These are phyloP conservation scores for Hypoxylon fuscum DNA, from an alignment of 495 filamentous ascomycete genomes.

Conservation along the genomic window DNA sequence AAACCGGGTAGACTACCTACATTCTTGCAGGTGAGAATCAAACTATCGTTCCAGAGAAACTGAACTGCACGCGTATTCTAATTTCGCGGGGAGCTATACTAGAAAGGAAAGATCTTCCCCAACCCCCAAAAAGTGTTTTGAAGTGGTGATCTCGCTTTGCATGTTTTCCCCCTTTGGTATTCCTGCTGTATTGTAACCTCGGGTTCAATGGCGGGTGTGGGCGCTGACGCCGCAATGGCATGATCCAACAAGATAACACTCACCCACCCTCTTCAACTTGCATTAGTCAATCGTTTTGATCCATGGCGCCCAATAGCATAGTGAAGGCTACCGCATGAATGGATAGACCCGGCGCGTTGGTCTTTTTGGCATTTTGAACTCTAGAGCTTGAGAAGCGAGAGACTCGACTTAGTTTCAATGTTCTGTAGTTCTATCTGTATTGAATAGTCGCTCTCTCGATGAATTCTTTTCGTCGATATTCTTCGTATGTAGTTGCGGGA, in stretches of 20 bases:
- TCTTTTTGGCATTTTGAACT: too few species aligned
- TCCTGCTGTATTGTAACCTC: constrained; percentile 12
- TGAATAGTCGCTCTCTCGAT: too few species aligned
- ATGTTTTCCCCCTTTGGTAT: constrained; percentile 12
- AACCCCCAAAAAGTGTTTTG: constrained; percentile 23
- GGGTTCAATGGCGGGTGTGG: constrained; percentile 13
- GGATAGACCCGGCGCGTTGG: too few species aligned
- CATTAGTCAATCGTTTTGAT: neutral
- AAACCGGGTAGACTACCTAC: constrained; percentile 28
- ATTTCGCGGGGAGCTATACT: constrained; percentile 32
- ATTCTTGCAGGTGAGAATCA: constrained; percentile 26
- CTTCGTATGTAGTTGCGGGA: too few species aligned
- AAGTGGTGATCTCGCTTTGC: constrained; percentile 13
- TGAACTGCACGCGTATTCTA: constrained; percentile 24
- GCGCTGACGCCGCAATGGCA: constrained; percentile 12
- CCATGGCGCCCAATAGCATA: too few species aligned
- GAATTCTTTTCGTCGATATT: too few species aligned
- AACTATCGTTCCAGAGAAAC: constrained; percentile 29
- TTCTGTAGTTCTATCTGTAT: too few species aligned
- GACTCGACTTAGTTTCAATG: too few species aligned
- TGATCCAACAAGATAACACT: constrained; percentile 4
- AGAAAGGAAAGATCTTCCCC: constrained; percentile 38
- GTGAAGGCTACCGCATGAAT: too few species aligned
- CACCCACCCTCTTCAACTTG: neutral
- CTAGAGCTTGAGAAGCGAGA: too few species aligned